Evolutionary conservation across 2,329 filamentous ascomycete species (phyloP).

Genomic region (Clarireedia sp.): DNA sequence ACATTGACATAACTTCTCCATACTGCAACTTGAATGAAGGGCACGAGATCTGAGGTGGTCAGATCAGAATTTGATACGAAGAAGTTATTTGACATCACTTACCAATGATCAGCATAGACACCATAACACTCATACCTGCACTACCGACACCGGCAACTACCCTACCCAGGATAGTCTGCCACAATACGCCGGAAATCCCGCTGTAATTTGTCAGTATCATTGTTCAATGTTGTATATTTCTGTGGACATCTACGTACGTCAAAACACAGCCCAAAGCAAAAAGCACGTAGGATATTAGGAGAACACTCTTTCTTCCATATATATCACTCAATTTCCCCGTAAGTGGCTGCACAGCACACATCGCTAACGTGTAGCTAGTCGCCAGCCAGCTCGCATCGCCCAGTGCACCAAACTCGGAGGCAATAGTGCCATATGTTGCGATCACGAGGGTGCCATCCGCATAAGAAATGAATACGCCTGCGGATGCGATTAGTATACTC

Average conservation of each 20-base stretch:
- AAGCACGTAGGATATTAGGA: conserved; percentile 38
- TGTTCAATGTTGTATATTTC: background rate
- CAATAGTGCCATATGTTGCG: conserved; percentile 55
- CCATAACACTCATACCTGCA: conserved; percentile 50
- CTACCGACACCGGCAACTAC: conserved; percentile 50
- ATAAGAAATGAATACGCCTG: conserved; percentile 57
- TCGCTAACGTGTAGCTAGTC: conserved; percentile 59
- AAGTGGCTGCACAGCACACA: conserved; percentile 67
- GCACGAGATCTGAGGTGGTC: background rate
- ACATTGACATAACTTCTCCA: conserved; percentile 72
- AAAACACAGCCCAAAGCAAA: conserved; percentile 54
- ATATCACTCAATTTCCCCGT: conserved; percentile 62
- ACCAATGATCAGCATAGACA: conserved; percentile 7
- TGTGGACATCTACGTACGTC: background rate
- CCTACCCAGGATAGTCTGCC: conserved; percentile 57
- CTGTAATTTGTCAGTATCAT: conserved; percentile 29
- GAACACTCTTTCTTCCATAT: conserved; percentile 29
- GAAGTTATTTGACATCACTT: background rate
- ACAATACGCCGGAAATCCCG: conserved; percentile 59
- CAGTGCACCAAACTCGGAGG: conserved; percentile 51
- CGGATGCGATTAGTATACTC: background rate
- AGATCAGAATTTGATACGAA: background rate
- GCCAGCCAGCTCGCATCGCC: conserved; percentile 51
- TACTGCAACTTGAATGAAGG: conserved; percentile 39
- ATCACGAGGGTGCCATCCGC: conserved; percentile 57